These are phyloP conservation scores for Aspergillus hiratsukae DNA, from an alignment of 2,329 filamentous ascomycete genomes.

Conservation along the genomic window DNA sequence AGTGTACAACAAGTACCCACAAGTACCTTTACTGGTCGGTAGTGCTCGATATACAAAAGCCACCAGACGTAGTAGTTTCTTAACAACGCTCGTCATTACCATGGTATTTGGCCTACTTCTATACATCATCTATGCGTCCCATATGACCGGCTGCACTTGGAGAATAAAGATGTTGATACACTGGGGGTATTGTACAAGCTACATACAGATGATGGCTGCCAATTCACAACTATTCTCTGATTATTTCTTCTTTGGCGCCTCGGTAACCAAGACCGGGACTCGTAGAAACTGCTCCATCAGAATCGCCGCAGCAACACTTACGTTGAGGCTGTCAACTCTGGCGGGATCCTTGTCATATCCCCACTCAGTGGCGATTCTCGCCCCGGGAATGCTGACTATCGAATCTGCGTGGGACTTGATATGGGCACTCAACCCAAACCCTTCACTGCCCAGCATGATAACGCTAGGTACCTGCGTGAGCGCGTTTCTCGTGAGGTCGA, in stretches of 20 bases:
- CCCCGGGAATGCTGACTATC: conserved; percentile 58
- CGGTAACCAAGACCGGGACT: conserved; percentile 25
- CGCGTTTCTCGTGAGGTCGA: conserved; percentile 17
- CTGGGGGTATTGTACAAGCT: background rate
- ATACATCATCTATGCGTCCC: background rate
- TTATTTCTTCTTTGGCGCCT: conserved; percentile 13
- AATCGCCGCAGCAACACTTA: conserved; percentile 79
- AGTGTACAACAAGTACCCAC: background rate
- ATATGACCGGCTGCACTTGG: background rate
- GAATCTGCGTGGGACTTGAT: conserved; percentile 63
- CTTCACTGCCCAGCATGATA: conserved; percentile 79
- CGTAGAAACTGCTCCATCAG: conserved; percentile 48
- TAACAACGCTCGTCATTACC: background rate
- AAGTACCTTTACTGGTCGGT: background rate
- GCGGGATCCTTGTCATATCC: conserved; percentile 37
- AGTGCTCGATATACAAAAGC: background rate
- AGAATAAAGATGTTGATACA: background rate
- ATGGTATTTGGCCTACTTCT: background rate
- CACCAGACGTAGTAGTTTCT: background rate
- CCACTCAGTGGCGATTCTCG: conserved; percentile 40
- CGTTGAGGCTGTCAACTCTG: conserved; percentile 84
- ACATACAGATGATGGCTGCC: background rate
- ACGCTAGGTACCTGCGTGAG: conserved; percentile 63
- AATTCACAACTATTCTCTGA: background rate
- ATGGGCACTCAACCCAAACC: conserved; percentile 62